Evolutionary conservation across 495 filamentous ascomycete genomes (phyloP).

Genomic region (Jackrogersella multiformis): DNA sequence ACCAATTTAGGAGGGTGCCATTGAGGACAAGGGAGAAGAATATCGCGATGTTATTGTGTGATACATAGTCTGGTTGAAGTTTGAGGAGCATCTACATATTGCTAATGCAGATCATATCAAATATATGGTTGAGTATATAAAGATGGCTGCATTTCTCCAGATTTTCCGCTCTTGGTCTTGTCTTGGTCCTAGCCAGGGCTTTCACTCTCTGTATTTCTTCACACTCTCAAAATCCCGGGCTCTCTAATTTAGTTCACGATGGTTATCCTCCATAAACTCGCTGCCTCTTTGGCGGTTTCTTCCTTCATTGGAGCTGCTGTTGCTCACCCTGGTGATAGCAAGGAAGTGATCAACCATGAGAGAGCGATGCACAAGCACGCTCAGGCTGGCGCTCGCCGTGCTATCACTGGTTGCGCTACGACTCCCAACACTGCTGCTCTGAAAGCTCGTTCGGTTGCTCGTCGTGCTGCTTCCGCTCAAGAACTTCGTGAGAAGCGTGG

Average conservation of each 20-base stretch:
- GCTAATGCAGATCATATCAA: slow-evolving; percentile 20
- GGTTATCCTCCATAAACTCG: slow-evolving; percentile 38
- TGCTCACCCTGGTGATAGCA: slow-evolving; percentile 52
- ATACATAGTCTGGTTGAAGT: not conserved
- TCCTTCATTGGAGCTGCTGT: slow-evolving; percentile 41
- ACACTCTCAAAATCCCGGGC: not conserved
- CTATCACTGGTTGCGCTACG: slow-evolving; percentile 46
- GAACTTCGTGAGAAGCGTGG: slow-evolving; percentile 60
- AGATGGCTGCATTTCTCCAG: slow-evolving; percentile 2
- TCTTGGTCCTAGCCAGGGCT: slow-evolving; percentile 5
- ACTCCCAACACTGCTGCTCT: slow-evolving; percentile 44
- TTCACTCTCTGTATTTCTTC: slow-evolving; percentile 16
- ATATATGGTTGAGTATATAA: slow-evolving; percentile 32
- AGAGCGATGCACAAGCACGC: slow-evolving; percentile 45
- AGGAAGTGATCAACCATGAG: slow-evolving; percentile 48
- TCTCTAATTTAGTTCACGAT: slow-evolving; percentile 22
- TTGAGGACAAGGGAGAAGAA: slow-evolving; percentile 27
- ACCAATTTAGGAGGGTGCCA: slow-evolving; percentile 41
- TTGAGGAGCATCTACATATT: slow-evolving; percentile 4
- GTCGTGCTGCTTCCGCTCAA: slow-evolving; percentile 50
- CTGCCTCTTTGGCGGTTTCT: slow-evolving; percentile 42
- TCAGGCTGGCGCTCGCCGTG: slow-evolving; percentile 47
- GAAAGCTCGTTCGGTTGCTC: slow-evolving; percentile 48
- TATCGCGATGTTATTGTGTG: slow-evolving; percentile 19
- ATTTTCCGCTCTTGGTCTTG: not conserved